A percentile compares a stretch with the other conserved stretches of the same genome.
phyloP scores from a whole-genome alignment of 441 rosid species.

The Pelargonium citronellum region DNA sequence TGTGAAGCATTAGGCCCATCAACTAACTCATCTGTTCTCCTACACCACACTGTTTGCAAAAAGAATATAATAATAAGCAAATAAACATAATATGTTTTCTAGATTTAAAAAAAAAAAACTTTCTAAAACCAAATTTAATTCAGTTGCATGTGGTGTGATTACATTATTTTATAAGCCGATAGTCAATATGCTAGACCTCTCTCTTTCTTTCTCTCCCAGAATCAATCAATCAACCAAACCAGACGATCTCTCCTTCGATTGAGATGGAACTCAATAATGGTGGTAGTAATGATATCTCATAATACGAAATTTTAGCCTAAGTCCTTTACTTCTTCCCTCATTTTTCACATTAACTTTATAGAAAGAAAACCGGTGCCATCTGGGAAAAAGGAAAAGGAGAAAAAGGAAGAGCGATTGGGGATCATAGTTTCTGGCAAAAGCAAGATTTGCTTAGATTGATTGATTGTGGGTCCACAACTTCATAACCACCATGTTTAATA shows the following conservation, averaged over 20 bases:
- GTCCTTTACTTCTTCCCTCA: too few species aligned
- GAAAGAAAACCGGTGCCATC: background rate
- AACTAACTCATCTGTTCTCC: conserved; percentile 50
- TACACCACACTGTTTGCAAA: conserved; percentile 39
- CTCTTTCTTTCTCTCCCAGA: background rate
- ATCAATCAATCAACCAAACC: background rate
- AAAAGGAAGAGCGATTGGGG: background rate
- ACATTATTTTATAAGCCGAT: background rate
- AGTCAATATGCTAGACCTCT: background rate
- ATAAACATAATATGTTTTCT: background rate
- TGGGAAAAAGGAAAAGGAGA: too few species aligned
- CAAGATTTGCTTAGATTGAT: too few species aligned
- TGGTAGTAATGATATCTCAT: too few species aligned
- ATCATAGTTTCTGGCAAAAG: background rate
- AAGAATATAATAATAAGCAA: background rate
- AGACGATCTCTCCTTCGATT: background rate
- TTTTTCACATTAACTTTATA: too few species aligned
- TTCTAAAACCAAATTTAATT: background rate
- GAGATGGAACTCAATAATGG: background rate
- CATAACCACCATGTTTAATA: background rate
- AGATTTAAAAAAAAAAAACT: background rate
- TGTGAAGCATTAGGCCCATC: conserved; percentile 47
- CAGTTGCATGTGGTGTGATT: background rate
- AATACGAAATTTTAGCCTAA: too few species aligned
- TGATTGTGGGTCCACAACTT: background rate